Evolutionary conservation across 2,329 filamentous ascomycete genomes (phyloP).

Genomic region (Diplodia corticola): DNA sequence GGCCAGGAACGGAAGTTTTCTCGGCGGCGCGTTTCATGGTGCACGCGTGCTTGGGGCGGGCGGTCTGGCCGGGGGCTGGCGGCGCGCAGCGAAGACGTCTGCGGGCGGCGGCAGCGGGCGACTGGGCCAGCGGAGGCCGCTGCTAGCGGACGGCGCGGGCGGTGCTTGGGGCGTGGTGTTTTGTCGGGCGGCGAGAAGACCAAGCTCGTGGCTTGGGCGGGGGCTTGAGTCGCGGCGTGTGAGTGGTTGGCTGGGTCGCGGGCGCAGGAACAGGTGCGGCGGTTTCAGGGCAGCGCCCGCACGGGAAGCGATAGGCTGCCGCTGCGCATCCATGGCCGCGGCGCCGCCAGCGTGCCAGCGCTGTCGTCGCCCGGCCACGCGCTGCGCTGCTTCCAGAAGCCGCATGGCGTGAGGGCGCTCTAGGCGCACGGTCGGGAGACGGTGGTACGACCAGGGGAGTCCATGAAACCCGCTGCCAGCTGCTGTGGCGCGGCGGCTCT

Average conservation of each 20-base stretch:
- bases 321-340: constrained; percentile 1
- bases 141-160: not conserved
- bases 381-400: not conserved
- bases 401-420: constrained; percentile 10
- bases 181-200: not conserved
- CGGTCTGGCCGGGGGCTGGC: not conserved
- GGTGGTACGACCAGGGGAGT: constrained; percentile 20
- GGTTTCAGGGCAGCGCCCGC: not conserved
- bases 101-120: not conserved
- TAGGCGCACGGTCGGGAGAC: constrained; percentile 11
- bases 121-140: not conserved
- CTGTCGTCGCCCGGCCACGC: not conserved
- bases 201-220: constrained; percentile 10
- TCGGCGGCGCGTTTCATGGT: constrained; percentile 6
- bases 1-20: constrained; percentile 5
- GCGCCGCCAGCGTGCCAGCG: not conserved
- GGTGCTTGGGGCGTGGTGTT: not conserved
- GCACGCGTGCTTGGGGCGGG: not conserved
- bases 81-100: not conserved
- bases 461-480: constrained; percentile 5
- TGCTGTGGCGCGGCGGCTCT: constrained; percentile 13
- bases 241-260: not conserved
- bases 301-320: not conserved
- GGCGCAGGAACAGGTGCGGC: constrained; percentile 5
- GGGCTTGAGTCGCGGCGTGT: not conserved